Conservation (phyloP, 495 filamentous ascomycete genomes). For the Aspergillus mulundensis region DNA sequence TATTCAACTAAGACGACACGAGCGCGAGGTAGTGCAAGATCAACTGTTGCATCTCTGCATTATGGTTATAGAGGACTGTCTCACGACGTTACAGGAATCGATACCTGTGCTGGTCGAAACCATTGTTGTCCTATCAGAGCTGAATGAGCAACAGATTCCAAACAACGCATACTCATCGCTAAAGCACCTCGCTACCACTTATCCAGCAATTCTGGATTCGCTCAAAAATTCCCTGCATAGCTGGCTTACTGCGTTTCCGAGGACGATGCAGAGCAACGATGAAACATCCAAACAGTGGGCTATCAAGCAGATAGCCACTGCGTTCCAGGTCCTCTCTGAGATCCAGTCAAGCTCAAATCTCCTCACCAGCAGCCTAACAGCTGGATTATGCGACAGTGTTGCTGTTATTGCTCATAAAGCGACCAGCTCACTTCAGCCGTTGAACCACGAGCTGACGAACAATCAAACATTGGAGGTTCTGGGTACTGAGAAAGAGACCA, state of each 20-base stretch:
- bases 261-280: slow-evolving; percentile 80
- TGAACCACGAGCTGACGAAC: slow-evolving; percentile 19
- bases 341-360: slow-evolving; percentile 65
- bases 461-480: slow-evolving; percentile 26
- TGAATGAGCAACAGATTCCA: slow-evolving; percentile 37
- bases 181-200: slow-evolving; percentile 56
- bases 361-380: slow-evolving; percentile 63
- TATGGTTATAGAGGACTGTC: slow-evolving; percentile 71
- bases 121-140: slow-evolving; percentile 65
- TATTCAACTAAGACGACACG: slow-evolving; percentile 71
- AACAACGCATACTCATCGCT: slow-evolving; percentile 45
- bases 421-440: slow-evolving; percentile 24
- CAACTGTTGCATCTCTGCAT: slow-evolving; percentile 67
- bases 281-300: slow-evolving; percentile 68
- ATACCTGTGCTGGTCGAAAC: slow-evolving; percentile 72
- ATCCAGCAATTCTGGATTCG: slow-evolving; percentile 59
- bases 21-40: slow-evolving; percentile 63
- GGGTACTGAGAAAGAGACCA: slow-evolving; percentile 17
- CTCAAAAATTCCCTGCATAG: slow-evolving; percentile 71
- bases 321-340: slow-evolving; percentile 63
- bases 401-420: slow-evolving; percentile 33
- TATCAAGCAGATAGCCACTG: slow-evolving; percentile 68
- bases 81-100: slow-evolving; percentile 66
- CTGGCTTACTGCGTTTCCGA: slow-evolving; percentile 76
- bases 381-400: slow-evolving; percentile 46